Conservation (phyloP, 768 basidiomycete genomes). For the Russula emetica region DNA sequence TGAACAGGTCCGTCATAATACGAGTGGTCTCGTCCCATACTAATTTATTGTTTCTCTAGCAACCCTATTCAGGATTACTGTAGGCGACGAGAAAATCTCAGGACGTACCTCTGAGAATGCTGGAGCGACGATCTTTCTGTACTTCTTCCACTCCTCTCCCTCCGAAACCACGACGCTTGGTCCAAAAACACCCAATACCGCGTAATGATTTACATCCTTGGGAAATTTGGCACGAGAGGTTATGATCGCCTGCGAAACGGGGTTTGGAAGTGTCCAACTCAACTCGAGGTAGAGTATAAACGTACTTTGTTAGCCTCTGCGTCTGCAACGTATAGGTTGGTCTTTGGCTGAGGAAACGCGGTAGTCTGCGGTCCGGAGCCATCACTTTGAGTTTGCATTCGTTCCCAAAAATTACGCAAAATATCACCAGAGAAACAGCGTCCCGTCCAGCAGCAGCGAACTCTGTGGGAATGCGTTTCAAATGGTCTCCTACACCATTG, state of each 20-base stretch:
- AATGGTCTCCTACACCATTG: background rate
- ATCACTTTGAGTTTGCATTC: background rate
- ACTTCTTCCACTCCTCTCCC: constrained; percentile 61
- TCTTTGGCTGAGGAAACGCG: constrained; percentile 2
- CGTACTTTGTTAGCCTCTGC: constrained; percentile 20
- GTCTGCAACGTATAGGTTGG: constrained; percentile 16
- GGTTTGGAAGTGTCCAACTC: background rate
- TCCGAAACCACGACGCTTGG: constrained; percentile 60
- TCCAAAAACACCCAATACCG: constrained; percentile 48
- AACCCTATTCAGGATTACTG: too few species aligned
- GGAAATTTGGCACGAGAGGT: constrained; percentile 50
- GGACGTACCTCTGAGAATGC: constrained; percentile 49
- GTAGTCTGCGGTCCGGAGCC: background rate
- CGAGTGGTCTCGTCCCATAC: too few species aligned
- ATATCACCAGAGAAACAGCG: background rate
- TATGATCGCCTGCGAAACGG: constrained; percentile 45
- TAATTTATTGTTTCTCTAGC: too few species aligned
- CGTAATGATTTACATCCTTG: constrained; percentile 43
- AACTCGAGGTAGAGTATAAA: background rate
- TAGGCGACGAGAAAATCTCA: too few species aligned
- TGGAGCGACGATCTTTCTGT: constrained; percentile 58
- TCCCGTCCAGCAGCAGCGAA: constrained; percentile 18
- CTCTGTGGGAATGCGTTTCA: background rate
- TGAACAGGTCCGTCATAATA: too few species aligned
- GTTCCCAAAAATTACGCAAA: background rate